A percentile compares a stretch with the other conserved stretches of the same genome.
These are phyloP conservation scores for Sphenostylis stenocarpa DNA, from an alignment of 306 rosid species.

Conservation along the genomic window DNA sequence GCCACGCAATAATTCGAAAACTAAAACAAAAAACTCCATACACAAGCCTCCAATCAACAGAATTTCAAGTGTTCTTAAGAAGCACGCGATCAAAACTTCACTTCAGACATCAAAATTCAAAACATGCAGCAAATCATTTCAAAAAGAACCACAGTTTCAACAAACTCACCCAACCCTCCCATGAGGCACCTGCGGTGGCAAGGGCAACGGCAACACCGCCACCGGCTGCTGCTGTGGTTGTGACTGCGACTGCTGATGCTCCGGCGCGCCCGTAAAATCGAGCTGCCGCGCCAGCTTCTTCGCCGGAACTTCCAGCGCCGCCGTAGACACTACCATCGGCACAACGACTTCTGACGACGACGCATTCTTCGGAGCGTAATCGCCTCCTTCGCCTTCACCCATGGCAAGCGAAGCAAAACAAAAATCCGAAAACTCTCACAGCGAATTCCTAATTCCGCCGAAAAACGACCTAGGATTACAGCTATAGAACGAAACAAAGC, in stretches of 20 bases:
- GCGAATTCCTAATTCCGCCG: slow-evolving; percentile 35
- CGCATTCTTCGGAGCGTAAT: slow-evolving; percentile 53
- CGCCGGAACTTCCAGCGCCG: slow-evolving; percentile 63
- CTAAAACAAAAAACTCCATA: background rate
- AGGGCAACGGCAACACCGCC: slow-evolving; percentile 42
- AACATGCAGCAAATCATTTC: background rate
- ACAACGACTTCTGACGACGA: slow-evolving; percentile 40
- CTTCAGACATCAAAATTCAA: background rate
- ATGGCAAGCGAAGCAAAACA: slow-evolving; percentile 41
- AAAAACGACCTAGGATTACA: slow-evolving; percentile 35
- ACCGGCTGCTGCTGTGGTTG: slow-evolving; percentile 32
- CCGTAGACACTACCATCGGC: slow-evolving; percentile 33
- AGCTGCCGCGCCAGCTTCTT: slow-evolving; percentile 97
- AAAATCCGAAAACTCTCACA: slow-evolving; percentile 4
- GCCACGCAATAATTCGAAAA: background rate
- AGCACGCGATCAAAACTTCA: slow-evolving; percentile 7
- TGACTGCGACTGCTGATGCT: slow-evolving; percentile 44
- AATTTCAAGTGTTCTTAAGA: background rate
- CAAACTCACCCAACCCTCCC: slow-evolving; percentile 72
- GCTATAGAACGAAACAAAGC: slow-evolving; percentile 12
- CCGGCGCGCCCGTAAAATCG: slow-evolving; percentile 71
- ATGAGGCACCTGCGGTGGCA: slow-evolving; percentile 49
- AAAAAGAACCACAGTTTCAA: slow-evolving; percentile 12
- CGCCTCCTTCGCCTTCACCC: slow-evolving; percentile 84
- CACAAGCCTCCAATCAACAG: slow-evolving; percentile 1